These are phyloP conservation scores for Zelonia costaricensis DNA, from an alignment of 208 protist genomes.

Conservation along the genomic window DNA sequence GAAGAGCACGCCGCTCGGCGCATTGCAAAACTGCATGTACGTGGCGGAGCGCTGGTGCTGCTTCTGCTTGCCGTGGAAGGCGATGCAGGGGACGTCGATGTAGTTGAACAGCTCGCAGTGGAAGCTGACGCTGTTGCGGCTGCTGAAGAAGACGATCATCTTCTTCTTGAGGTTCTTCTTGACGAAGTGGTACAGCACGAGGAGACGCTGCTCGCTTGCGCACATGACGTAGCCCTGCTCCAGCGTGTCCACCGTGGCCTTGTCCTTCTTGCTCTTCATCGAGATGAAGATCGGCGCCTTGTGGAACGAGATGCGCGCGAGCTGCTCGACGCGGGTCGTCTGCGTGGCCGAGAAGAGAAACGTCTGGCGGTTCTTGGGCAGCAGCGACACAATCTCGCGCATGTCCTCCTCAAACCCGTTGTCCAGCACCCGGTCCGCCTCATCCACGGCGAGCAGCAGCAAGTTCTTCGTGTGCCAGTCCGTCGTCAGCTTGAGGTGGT, in stretches of 20 bases:
- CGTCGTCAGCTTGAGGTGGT: slow-evolving; percentile 98
- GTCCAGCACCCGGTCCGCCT: slow-evolving; percentile 99
- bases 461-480: slow-evolving; percentile 98
- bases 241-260: slow-evolving; percentile 93
- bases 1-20: slow-evolving; percentile 97
- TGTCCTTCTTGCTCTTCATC: slow-evolving; percentile 93
- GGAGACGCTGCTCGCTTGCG: slow-evolving; percentile 94
- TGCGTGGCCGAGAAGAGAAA: slow-evolving; percentile 99
- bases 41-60: slow-evolving; percentile 99
- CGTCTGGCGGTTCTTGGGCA: slow-evolving; percentile 97
- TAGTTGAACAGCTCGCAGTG: slow-evolving; percentile 99
- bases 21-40: slow-evolving; percentile 99
- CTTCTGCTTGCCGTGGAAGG: slow-evolving; percentile 99
- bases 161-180: slow-evolving; percentile 98
- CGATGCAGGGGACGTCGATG: slow-evolving; percentile 99
- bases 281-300: slow-evolving; percentile 96
- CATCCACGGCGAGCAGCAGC: slow-evolving; percentile 97
- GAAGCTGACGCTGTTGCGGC: slow-evolving; percentile 98
- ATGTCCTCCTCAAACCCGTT: slow-evolving; percentile 99
- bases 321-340: slow-evolving; percentile 97
- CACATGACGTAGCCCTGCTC: slow-evolving; percentile 99
- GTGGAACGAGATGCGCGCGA: slow-evolving; percentile 95
- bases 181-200: slow-evolving; percentile 99
- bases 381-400: slow-evolving; percentile 98
- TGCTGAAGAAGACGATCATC: slow-evolving; percentile 99